Percentiles rank a stretch among this genome's conserved stretches.
phyloP scores from a whole-genome alignment of 164 flowering plant species.

The Saururus chinensis region DNA sequence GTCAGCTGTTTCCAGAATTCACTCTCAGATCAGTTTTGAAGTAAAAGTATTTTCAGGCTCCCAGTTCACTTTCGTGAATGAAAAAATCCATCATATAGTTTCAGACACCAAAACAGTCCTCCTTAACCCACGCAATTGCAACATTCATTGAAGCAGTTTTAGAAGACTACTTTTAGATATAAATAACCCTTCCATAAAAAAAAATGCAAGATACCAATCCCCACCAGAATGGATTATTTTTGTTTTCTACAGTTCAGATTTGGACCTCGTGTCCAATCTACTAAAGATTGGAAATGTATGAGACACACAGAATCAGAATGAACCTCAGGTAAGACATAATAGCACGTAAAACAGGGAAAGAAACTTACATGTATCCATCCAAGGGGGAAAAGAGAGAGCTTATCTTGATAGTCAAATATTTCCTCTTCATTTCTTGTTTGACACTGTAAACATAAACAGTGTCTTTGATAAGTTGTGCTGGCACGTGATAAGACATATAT shows the following conservation, averaged over 20 bases:
- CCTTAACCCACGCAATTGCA: not conserved
- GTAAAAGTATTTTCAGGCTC: not conserved
- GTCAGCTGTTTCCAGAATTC: not conserved
- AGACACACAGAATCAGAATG: not conserved
- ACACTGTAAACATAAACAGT: slow-evolving; percentile 40
- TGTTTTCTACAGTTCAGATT: not conserved
- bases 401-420: slow-evolving; percentile 90
- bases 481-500: not conserved
- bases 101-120: not conserved
- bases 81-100: not conserved
- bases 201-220: not conserved
- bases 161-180: too few relatives aligned
- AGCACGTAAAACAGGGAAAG: not conserved
- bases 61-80: not conserved
- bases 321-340: not conserved
- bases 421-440: slow-evolving; percentile 92
- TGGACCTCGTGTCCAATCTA: not conserved
- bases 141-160: too few relatives aligned
- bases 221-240: too few relatives aligned
- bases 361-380: slow-evolving; percentile 99
- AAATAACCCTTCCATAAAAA: too few relatives aligned
- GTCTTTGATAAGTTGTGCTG: not conserved
- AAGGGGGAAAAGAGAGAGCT: slow-evolving; percentile 75
- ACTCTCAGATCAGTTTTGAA: not conserved
- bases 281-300: not conserved